Conservation (phyloP, 139 green algal species). For the Desmodesmus armatus region DNA sequence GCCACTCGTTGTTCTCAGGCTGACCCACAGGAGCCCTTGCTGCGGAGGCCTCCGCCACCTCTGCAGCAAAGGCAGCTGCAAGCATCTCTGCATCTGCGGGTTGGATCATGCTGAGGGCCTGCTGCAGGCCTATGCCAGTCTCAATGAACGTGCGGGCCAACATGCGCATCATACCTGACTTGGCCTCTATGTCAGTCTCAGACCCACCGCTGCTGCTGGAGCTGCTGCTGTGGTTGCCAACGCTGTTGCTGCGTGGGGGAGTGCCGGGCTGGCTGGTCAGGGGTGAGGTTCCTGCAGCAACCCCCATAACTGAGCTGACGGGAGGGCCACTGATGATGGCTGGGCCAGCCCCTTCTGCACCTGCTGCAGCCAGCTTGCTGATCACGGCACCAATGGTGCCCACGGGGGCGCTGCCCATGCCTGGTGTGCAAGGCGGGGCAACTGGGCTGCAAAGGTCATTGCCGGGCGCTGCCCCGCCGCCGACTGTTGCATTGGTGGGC, state of each 20-base stretch:
- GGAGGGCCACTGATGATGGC: neutral
- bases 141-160: slow-evolving; percentile 16
- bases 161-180: slow-evolving; percentile 26
- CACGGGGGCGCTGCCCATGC: neutral
- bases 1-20: too few relatives aligned
- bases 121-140: slow-evolving; percentile 1
- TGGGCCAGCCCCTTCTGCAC: neutral
- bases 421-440: neutral
- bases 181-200: neutral
- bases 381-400: neutral
- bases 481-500: too few relatives aligned
- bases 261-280: slow-evolving; percentile 18
- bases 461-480: too few relatives aligned
- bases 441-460: neutral
- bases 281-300: neutral
- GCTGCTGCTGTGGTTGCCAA: neutral
- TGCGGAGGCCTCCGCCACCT: neutral
- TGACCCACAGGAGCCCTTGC: neutral
- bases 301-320: neutral
- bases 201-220: neutral
- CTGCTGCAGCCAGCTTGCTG: slow-evolving; percentile 15
- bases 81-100: slow-evolving; percentile 6
- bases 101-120: slow-evolving; percentile 12
- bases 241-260: slow-evolving; percentile 8
- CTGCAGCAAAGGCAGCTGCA: slow-evolving; percentile 12